A percentile compares a stretch with the other conserved stretches of the same genome.
Evolutionary conservation across 768 basidiomycete species (phyloP).

Genomic region (Favolaschia claudopus): DNA sequence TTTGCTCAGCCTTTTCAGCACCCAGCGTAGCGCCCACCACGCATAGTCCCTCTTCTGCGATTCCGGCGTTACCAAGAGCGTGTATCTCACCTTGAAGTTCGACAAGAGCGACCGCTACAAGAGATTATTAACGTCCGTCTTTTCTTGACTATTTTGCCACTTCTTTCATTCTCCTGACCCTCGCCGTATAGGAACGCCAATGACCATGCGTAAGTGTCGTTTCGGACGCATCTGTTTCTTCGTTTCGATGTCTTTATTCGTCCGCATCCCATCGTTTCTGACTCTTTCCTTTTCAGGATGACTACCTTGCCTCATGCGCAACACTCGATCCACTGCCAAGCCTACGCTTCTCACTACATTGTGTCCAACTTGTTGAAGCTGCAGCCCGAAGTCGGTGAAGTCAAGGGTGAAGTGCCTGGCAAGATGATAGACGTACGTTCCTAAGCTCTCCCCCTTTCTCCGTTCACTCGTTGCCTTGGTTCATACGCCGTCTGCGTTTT

Average conservation of each 20-base stretch:
- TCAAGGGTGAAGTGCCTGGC: constrained; percentile 56
- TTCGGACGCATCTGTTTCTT: constrained; percentile 41
- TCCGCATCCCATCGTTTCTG: constrained; percentile 21
- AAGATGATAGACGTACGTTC: constrained; percentile 68
- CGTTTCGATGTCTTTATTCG: constrained; percentile 47
- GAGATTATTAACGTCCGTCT: constrained; percentile 76
- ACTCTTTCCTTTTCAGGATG: constrained; percentile 62
- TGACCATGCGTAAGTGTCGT: constrained; percentile 73
- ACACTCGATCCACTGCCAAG: constrained; percentile 76
- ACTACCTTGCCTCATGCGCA: constrained; percentile 78
- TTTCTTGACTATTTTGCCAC: constrained; percentile 9
- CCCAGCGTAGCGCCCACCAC: too few species aligned
- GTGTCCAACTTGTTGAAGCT: constrained; percentile 70
- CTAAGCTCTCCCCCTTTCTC: background rate
- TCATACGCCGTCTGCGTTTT: constrained; percentile 4
- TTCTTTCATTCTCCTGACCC: constrained; percentile 25
- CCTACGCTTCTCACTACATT: constrained; percentile 77
- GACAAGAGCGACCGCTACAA: constrained; percentile 86
- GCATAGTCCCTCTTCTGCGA: constrained; percentile 85
- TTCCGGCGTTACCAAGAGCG: constrained; percentile 68
- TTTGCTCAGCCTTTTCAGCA: too few species aligned
- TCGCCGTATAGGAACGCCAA: constrained; percentile 70
- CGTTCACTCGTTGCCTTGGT: background rate
- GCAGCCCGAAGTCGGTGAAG: constrained; percentile 77
- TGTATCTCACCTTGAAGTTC: constrained; percentile 81